Evolutionary conservation across 345 rosid species (phyloP).

Genomic region (Eucalyptus cloeziana): DNA sequence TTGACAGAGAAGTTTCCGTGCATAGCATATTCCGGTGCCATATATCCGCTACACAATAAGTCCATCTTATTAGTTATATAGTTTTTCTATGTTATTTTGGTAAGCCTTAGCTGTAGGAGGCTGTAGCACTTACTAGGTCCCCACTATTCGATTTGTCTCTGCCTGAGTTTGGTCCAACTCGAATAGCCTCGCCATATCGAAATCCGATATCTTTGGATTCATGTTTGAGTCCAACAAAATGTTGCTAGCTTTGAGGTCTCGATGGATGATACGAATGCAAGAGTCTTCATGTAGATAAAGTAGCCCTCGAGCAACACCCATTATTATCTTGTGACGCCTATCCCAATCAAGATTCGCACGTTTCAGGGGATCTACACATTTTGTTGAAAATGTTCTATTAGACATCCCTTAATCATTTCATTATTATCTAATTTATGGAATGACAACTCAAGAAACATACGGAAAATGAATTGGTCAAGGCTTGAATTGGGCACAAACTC

Average conservation of each 20-base stretch:
- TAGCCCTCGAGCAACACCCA: slow-evolving; percentile 31
- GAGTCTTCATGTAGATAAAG: slow-evolving; percentile 40
- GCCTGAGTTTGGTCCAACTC: slow-evolving; percentile 21
- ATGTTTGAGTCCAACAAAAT: slow-evolving; percentile 22
- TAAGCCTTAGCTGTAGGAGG: neutral
- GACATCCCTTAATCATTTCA: neutral
- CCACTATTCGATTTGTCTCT: slow-evolving; percentile 14
- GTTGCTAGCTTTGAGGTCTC: slow-evolving; percentile 34
- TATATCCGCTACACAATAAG: slow-evolving; percentile 16
- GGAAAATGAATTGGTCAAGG: slow-evolving; percentile 23
- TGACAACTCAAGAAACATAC: neutral
- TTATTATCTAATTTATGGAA: fast-evolving
- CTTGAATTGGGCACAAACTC: slow-evolving; percentile 34
- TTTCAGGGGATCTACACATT: slow-evolving; percentile 5
- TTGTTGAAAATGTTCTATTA: neutral
- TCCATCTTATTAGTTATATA: fast-evolving
- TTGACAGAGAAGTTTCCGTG: slow-evolving; percentile 35
- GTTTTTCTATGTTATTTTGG: fast-evolving
- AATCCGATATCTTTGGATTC: slow-evolving; percentile 33
- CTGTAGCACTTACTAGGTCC: slow-evolving; percentile 16
- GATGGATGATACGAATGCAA: slow-evolving; percentile 23
- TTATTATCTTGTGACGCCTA: slow-evolving; percentile 15
- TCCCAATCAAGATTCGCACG: slow-evolving; percentile 6
- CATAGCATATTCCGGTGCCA: slow-evolving; percentile 43
- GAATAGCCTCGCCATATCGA: slow-evolving; percentile 38